Percentiles rank a stretch among this genome's conserved stretches.
phyloP scores from a whole-genome alignment of 2,329 filamentous ascomycete species.

The Stemphylium vesicarium region DNA sequence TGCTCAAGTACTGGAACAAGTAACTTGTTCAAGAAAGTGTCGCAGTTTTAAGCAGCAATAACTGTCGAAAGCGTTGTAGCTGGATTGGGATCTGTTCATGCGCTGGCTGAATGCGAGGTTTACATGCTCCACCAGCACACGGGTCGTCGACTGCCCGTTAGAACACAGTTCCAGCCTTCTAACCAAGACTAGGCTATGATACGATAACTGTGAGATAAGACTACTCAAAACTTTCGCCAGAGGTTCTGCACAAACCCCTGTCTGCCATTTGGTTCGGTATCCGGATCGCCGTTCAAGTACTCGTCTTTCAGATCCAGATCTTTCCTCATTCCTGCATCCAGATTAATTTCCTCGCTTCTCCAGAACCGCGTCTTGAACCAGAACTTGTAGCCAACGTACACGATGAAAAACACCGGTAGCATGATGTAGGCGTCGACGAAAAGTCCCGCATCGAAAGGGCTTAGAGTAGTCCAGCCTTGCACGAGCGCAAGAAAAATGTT shows the following conservation, averaged over 20 bases:
- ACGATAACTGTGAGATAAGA: not conserved
- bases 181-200: no score
- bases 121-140: no score
- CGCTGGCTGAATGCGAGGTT: no score
- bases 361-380: conserved; percentile 48
- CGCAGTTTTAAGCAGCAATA: no score
- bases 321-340: conserved; percentile 46
- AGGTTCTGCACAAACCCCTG: conserved; percentile 16
- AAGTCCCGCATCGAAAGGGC: conserved; percentile 57
- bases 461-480: conserved; percentile 61
- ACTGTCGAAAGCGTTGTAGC: no score
- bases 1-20: no score
- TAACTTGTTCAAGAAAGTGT: no score
- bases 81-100: no score
- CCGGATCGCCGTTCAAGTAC: conserved; percentile 6
- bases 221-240: conserved; percentile 15
- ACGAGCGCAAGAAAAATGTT: conserved; percentile 61
- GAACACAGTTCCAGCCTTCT: not conserved
- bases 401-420: conserved; percentile 57
- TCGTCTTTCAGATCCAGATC: conserved; percentile 44
- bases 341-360: conserved; percentile 47
- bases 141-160: not conserved
- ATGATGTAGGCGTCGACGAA: conserved; percentile 64
- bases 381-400: conserved; percentile 57
- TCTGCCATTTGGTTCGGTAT: conserved; percentile 10